Conservation (phyloP, 1,284 basidiomycete genomes). For the Coniferiporia sulphurascens region DNA sequence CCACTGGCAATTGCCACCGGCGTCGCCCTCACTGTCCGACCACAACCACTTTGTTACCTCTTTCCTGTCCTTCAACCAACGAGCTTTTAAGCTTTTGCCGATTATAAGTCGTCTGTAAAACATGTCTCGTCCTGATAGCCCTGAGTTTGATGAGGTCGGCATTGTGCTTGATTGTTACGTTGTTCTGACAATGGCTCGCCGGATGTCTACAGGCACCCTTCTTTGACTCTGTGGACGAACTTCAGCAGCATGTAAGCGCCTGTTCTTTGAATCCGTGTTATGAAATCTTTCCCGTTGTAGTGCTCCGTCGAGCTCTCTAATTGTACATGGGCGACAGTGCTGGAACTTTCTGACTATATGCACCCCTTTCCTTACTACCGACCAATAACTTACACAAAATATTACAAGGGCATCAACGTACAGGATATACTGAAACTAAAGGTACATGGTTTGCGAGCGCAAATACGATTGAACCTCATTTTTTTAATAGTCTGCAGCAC, state of each 20-base stretch:
- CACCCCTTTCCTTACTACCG: background rate
- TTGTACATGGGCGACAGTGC: background rate
- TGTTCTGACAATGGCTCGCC: background rate
- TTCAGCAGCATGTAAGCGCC: slow-evolving; percentile 76
- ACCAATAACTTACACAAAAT: background rate
- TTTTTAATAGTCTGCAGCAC: slow-evolving; percentile 55
- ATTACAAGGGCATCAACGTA: slow-evolving; percentile 80
- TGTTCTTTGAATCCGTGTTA: slow-evolving; percentile 5
- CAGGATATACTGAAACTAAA: slow-evolving; percentile 93
- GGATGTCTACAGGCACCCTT: slow-evolving; percentile 41
- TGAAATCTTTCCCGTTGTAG: background rate
- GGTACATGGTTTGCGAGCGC: slow-evolving; percentile 33
- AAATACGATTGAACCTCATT: background rate
- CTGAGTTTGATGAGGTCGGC: slow-evolving; percentile 40
- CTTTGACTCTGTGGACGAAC: slow-evolving; percentile 81
- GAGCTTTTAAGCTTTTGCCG: background rate
- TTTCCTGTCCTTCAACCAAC: background rate
- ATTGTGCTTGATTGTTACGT: slow-evolving; percentile 23
- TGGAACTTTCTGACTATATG: slow-evolving; percentile 4
- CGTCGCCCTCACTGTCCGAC: too few relatives aligned
- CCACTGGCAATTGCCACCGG: too few relatives aligned
- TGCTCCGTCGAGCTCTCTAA: background rate
- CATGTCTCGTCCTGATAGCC: slow-evolving; percentile 34
- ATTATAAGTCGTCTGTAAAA: background rate
- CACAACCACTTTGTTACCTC: background rate